Percentiles rank a stretch among this genome's conserved stretches.
phyloP scores from a whole-genome alignment of 176 grass and related monocot species.

The Elaeis guineensis region DNA sequence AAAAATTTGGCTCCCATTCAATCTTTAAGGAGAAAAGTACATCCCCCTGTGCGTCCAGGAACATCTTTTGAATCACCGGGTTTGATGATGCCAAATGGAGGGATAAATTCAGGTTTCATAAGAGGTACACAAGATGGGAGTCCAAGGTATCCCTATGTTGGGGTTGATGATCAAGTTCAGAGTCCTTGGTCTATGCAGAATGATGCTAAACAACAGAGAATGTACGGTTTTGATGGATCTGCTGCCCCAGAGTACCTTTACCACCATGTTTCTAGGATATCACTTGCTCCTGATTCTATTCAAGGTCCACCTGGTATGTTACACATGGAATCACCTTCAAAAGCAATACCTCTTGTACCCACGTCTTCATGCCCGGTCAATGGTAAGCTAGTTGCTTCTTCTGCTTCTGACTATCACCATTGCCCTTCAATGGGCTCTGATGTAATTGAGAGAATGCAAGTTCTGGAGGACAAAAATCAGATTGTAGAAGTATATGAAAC shows the following conservation, averaged over 20 bases:
- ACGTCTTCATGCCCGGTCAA: conserved; percentile 14
- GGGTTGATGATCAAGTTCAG: conserved; percentile 41
- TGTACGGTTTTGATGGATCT: conserved; percentile 51
- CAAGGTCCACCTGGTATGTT: conserved; percentile 32
- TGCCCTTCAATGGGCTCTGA: conserved; percentile 25
- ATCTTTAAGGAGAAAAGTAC: conserved; percentile 57
- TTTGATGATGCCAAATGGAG: conserved; percentile 31
- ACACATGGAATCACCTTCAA: conserved; percentile 27
- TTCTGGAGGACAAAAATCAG: conserved; percentile 17
- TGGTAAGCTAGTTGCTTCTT: conserved; percentile 29
- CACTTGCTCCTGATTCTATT: conserved; percentile 35
- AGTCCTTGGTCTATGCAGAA: conserved; percentile 32
- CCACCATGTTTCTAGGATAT: conserved; percentile 31
- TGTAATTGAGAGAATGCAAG: conserved; percentile 17
- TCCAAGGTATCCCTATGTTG: conserved; percentile 39
- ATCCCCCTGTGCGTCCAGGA: conserved; percentile 30
- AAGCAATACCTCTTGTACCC: conserved; percentile 25
- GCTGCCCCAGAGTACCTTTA: conserved; percentile 25
- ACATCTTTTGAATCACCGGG: conserved; percentile 43
- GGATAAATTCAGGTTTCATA: no score
- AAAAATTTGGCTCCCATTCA: conserved; percentile 62
- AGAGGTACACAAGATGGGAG: conserved; percentile 46
- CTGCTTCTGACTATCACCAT: conserved; percentile 16
- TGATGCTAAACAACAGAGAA: conserved; percentile 39
- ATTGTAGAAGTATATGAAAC: conserved; percentile 22